These are phyloP conservation scores for Colletotrichum ledebouriae DNA, from an alignment of 2,329 filamentous ascomycete species.

Conservation along the genomic window DNA sequence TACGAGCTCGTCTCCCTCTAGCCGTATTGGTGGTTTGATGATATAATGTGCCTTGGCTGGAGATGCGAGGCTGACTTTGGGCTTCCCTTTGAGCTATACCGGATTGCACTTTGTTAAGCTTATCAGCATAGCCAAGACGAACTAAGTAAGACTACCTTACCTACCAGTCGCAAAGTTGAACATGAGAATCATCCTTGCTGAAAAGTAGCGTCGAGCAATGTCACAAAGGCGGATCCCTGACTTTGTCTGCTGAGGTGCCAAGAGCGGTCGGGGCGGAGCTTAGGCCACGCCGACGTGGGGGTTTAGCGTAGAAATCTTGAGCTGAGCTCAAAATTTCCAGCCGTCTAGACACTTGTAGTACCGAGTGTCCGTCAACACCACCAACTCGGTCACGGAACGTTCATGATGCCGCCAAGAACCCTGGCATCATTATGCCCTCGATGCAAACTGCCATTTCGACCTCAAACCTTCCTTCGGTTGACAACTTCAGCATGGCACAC, in stretches of 20 bases:
- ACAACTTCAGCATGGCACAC: conserved; percentile 50
- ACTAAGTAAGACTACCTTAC: too few species aligned
- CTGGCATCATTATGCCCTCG: conserved; percentile 40
- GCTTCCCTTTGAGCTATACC: too few species aligned
- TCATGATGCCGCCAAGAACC: conserved; percentile 41
- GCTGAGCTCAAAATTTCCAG: conserved; percentile 35
- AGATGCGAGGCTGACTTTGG: too few species aligned
- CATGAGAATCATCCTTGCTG: background rate
- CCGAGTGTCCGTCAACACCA: conserved; percentile 15
- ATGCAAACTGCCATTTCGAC: conserved; percentile 37
- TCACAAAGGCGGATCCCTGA: conserved; percentile 8
- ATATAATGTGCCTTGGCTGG: too few species aligned
- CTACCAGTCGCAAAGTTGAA: too few species aligned
- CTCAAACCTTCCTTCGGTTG: conserved; percentile 28
- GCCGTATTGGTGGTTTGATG: too few species aligned
- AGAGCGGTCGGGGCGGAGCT: conserved; percentile 38
- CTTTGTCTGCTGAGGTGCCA: conserved; percentile 13
- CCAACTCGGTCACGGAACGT: conserved; percentile 15
- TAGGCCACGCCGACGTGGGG: conserved; percentile 40
- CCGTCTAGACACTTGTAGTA: background rate
- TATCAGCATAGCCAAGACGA: too few species aligned
- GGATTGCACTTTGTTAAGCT: too few species aligned
- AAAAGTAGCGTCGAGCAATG: background rate
- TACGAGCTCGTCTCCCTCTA: too few species aligned
- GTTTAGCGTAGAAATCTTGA: conserved; percentile 38